A percentile compares a stretch with the other conserved stretches of the same genome.
These are phyloP conservation scores for Ascocoryne sarcoides DNA, from an alignment of 2,329 filamentous ascomycete genomes.

Conservation along the genomic window DNA sequence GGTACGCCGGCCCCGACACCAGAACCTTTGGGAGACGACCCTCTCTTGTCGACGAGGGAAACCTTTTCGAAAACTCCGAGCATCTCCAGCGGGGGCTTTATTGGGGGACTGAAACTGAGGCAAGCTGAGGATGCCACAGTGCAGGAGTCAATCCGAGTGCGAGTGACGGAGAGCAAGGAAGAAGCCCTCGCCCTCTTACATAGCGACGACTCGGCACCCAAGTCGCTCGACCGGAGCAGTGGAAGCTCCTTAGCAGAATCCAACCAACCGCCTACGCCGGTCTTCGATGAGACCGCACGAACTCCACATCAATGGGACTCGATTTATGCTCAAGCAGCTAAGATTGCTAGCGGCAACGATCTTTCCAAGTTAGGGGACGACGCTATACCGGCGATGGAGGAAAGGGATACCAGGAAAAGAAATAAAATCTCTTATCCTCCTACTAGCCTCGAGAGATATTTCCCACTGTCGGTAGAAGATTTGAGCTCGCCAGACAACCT, in stretches of 20 bases:
- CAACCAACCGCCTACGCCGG: conserved; percentile 6
- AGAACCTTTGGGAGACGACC: conserved; percentile 6
- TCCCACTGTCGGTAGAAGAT: conserved; percentile 6
- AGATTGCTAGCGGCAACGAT: background rate
- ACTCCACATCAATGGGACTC: conserved; percentile 14
- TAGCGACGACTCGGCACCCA: conserved; percentile 1
- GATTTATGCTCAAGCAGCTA: conserved; percentile 8
- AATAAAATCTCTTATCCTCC: conserved; percentile 8
- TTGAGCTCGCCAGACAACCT: conserved; percentile 2
- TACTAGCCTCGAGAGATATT: conserved; percentile 10
- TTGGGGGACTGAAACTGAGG: conserved; percentile 26
- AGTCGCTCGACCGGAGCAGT: background rate
- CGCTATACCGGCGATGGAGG: conserved; percentile 12
- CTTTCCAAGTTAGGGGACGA: conserved; percentile 3
- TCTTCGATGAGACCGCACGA: conserved; percentile 9
- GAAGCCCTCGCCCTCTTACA: background rate
- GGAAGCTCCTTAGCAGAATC: conserved; percentile 5
- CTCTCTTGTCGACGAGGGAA: conserved; percentile 2
- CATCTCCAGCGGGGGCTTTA: conserved; percentile 16
- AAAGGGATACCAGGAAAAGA: conserved; percentile 12
- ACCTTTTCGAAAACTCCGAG: conserved; percentile 2
- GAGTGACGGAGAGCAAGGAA: background rate
- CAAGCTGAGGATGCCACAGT: conserved; percentile 17
- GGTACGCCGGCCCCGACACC: conserved; percentile 1
- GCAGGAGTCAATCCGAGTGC: conserved; percentile 12